phyloP scores from a whole-genome alignment of 345 rosid genomes.

The Lepidium africanum region DNA sequence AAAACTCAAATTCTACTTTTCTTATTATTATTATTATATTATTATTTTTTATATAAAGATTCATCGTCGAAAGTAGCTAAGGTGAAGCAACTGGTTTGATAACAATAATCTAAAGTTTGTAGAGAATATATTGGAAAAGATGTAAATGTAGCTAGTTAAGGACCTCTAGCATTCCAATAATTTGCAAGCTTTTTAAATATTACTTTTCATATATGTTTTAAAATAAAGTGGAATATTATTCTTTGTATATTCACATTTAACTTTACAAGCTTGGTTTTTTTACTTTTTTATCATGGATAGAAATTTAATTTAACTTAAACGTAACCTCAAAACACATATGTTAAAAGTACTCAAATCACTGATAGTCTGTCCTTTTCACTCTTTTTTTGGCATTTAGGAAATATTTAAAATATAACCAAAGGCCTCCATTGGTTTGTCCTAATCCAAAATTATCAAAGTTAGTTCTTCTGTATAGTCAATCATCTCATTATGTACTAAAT shows the following conservation, averaged over 20 bases:
- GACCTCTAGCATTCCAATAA: constrained; percentile 17
- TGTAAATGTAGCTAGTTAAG: neutral
- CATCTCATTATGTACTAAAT: neutral
- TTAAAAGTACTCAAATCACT: neutral
- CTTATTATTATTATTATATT: no score
- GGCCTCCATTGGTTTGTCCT: constrained; percentile 2
- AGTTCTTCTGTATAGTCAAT: constrained; percentile 13
- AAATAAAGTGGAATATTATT: neutral
- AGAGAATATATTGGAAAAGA: constrained; percentile 4
- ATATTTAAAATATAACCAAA: neutral
- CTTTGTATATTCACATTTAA: neutral
- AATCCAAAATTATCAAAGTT: neutral
- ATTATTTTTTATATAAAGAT: no score
- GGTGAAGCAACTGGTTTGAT: neutral
- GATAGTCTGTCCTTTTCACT: constrained; percentile 1
- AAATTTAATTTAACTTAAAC: neutral
- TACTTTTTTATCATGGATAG: neutral
- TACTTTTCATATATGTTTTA: neutral
- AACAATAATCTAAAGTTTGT: neutral
- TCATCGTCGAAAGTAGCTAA: no score
- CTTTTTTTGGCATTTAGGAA: neutral
- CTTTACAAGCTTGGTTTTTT: neutral
- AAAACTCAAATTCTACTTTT: no score
- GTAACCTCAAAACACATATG: neutral
- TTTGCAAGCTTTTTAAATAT: constrained; percentile 3